These are phyloP conservation scores for Hygrophila difformis DNA, from an alignment of 257 asterid species.

Conservation along the genomic window DNA sequence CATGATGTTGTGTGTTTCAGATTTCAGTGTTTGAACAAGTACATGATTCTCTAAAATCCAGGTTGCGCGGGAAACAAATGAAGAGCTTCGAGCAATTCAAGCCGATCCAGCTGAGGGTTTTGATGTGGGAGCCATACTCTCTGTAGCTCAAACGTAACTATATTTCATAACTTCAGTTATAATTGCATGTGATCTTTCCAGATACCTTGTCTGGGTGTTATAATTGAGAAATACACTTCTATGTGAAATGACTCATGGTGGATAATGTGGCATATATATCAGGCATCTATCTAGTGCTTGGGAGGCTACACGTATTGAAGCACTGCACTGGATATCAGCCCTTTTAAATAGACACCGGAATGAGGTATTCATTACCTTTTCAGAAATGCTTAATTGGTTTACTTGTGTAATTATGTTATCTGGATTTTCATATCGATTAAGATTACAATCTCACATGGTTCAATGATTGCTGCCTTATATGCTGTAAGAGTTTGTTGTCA, in stretches of 20 bases:
- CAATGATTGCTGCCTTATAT: slow-evolving; percentile 2
- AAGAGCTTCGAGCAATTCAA: slow-evolving; percentile 75
- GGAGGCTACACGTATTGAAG: slow-evolving; percentile 99
- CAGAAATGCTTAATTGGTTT: neutral
- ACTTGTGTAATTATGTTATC: too few relatives aligned
- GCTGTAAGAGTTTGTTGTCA: neutral
- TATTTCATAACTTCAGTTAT: slow-evolving; percentile 5
- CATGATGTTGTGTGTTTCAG: too few relatives aligned
- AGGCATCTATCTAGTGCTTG: slow-evolving; percentile 91
- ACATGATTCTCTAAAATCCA: slow-evolving; percentile 21
- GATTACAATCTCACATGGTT: too few relatives aligned
- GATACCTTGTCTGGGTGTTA: neutral
- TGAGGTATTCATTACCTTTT: slow-evolving; percentile 35
- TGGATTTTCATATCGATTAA: too few relatives aligned
- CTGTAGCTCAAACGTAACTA: slow-evolving; percentile 76
- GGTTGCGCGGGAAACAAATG: slow-evolving; percentile 98
- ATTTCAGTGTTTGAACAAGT: neutral
- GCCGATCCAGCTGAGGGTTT: slow-evolving; percentile 87
- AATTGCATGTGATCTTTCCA: slow-evolving; percentile 7
- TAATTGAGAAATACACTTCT: slow-evolving; percentile 2
- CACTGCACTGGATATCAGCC: slow-evolving; percentile 84
- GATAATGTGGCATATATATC: slow-evolving; percentile 17
- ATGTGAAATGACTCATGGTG: neutral
- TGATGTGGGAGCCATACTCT: slow-evolving; percentile 79
- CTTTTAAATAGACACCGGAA: slow-evolving; percentile 62